Base-by-base conservation (phyloP, 2,329 filamentous ascomycete genomes). In the Madurella mycetomatis region DNA sequence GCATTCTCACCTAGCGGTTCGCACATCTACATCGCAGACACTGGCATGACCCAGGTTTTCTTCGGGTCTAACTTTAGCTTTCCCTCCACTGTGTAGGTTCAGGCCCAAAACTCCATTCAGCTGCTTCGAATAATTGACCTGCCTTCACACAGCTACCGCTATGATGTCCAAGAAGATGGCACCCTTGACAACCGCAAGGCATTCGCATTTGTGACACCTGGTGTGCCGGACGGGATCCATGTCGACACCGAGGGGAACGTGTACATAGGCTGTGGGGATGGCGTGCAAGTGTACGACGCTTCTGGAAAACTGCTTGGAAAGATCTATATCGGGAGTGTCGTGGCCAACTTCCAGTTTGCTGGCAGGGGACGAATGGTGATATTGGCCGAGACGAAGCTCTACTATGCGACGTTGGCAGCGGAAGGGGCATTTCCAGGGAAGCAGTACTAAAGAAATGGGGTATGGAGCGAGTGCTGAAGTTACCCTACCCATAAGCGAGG, bases 141-240 rank as follows among this genome's bases (percentile, higher is more conserved):
- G 2, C 34, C 34, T 5, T 12, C 34, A 37, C 9, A 4, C 15
- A 78, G 75, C 34, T 79, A 79, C 54, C 73, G 73, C 4, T 80
- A 68, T 45, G 69, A 76, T 7, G 75, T 79, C 2, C 60, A 66
- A 11, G 54, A 69, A 0, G 75, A 79, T 45, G 77, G 76, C 25
- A 77, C 76, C 0, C 76, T 69, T 49, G 69, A 72, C 4, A 76
- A 78, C 62, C 71, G 76, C 49, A 74, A 76, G 53, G 73, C 76
- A 0, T 87, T 87, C 62, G 82, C 84, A 0, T 84, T 77, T 56
- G 70, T 73, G 2, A 73, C 78, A 45, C 64, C 72, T 1, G 78
- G 80, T 2, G 70, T 82, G 2, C 82, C 84, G 0, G 84, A 87
- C 58, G 84, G 85, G 51, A 63, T 73, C 52, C 80, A 83, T 58